Conservation (phyloP, 208 protist species). For the Leptomonas seymouri region DNA sequence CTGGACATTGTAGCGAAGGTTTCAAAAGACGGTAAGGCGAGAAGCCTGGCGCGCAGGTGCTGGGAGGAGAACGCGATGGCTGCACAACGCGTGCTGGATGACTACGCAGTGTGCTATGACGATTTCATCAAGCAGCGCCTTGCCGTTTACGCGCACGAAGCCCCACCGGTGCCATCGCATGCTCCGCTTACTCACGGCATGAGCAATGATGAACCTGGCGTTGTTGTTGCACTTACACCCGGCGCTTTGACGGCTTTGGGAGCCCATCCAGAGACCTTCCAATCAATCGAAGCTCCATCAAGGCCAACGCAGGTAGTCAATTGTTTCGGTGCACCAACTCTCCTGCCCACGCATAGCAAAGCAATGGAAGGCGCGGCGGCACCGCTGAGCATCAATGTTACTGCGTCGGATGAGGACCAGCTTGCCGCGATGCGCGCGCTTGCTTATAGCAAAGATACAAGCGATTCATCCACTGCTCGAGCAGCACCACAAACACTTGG, state of each 20-base stretch:
- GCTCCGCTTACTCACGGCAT: background rate
- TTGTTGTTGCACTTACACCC: no score
- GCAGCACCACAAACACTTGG: background rate
- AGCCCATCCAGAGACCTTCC: no score
- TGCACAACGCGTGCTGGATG: conserved; percentile 29
- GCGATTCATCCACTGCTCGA: background rate
- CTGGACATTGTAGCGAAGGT: background rate
- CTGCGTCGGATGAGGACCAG: conserved; percentile 6
- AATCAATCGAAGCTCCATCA: no score
- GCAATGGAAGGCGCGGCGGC: background rate
- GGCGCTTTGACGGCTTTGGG: no score
- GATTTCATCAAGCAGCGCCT: conserved; percentile 10
- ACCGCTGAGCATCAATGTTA: conserved; percentile 36
- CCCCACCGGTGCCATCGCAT: background rate
- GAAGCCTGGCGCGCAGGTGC: background rate
- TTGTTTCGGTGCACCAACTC: background rate
- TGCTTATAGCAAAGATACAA: background rate
- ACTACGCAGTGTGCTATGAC: conserved; percentile 21
- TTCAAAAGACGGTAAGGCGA: background rate
- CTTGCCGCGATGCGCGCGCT: background rate
- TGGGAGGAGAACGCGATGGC: conserved; percentile 29
- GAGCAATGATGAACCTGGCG: background rate
- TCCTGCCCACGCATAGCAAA: background rate
- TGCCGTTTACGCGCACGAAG: background rate
- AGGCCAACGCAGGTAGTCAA: background rate